Conservation (phyloP, 140 eudicot genomes). For the Oenanthe javanica region DNA sequence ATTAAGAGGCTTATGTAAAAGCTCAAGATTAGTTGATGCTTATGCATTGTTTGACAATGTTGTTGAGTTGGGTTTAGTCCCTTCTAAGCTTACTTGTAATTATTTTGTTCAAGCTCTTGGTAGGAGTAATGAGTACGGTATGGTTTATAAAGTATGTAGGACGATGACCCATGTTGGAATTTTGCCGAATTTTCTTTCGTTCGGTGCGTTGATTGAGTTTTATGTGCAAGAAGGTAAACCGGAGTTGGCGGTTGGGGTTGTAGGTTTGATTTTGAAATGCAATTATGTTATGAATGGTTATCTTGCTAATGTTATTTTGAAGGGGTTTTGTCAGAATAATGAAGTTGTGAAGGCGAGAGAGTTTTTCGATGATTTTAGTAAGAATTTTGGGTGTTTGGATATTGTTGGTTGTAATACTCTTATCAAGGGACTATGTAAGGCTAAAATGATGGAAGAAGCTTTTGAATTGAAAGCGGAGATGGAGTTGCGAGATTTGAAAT, state of each 20-base stretch:
- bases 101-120: constrained; percentile 37
- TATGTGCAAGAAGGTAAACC: constrained; percentile 36
- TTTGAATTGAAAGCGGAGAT: constrained; percentile 22
- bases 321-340: constrained; percentile 42
- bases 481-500: constrained; percentile 20
- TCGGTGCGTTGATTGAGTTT: constrained; percentile 53
- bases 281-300: constrained; percentile 44
- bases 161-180: constrained; percentile 37
- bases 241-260: constrained; percentile 40
- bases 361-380: constrained; percentile 24
- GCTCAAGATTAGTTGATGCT: constrained; percentile 29
- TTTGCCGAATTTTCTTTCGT: constrained; percentile 39
- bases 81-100: constrained; percentile 37
- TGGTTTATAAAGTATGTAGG: constrained; percentile 39
- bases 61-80: constrained; percentile 28
- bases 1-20: constrained; percentile 30
- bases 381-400: constrained; percentile 21
- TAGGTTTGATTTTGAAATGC: constrained; percentile 48
- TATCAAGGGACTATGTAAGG: constrained; percentile 33
- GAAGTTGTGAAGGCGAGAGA: constrained; percentile 39
- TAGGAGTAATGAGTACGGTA: constrained; percentile 29
- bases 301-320: constrained; percentile 49
- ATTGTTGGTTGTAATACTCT: constrained; percentile 34
- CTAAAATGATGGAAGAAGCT: constrained; percentile 26
- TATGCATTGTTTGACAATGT: constrained; percentile 23